Evolutionary conservation across 2,329 filamentous ascomycete genomes (phyloP).

Genomic region (Venturia pyrina): DNA sequence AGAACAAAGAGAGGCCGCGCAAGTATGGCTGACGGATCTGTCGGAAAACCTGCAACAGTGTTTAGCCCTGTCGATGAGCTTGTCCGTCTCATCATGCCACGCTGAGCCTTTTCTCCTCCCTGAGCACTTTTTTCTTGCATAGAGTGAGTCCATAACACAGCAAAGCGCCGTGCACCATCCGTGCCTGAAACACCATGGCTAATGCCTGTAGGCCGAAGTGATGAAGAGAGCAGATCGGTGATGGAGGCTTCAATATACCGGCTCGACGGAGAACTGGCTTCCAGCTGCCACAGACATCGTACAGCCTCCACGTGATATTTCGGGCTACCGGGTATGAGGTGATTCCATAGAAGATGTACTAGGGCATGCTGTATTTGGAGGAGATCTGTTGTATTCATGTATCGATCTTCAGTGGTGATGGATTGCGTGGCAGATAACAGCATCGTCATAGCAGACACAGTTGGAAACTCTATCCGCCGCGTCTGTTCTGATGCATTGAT

Average conservation of each 20-base stretch:
- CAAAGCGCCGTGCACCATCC: conserved; percentile 60
- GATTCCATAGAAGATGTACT: conserved; percentile 65
- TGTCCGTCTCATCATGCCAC: not conserved
- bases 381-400: conserved; percentile 34
- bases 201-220: not conserved
- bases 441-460: conserved; percentile 17
- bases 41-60: not conserved
- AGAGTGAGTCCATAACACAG: conserved; percentile 73
- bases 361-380: conserved; percentile 57
- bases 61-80: conserved; percentile 18
- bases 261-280: conserved; percentile 57
- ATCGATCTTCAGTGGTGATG: conserved; percentile 18
- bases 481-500: not conserved
- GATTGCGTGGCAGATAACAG: conserved; percentile 26
- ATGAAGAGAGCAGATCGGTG: conserved; percentile 48
- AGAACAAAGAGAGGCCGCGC: conserved; percentile 72
- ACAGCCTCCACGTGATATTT: conserved; percentile 95
- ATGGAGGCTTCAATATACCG: conserved; percentile 75
- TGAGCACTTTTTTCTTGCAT: conserved; percentile 26
- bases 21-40: conserved; percentile 38
- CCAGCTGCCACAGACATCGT: conserved; percentile 75
- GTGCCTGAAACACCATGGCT: conserved; percentile 11
- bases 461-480: conserved; percentile 4
- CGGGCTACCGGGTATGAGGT: conserved; percentile 69
- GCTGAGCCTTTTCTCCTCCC: conserved; percentile 4